Evolutionary conservation across 1,139 yeast species (phyloP).

Genomic region (Geotrichum citri-aurantii): DNA sequence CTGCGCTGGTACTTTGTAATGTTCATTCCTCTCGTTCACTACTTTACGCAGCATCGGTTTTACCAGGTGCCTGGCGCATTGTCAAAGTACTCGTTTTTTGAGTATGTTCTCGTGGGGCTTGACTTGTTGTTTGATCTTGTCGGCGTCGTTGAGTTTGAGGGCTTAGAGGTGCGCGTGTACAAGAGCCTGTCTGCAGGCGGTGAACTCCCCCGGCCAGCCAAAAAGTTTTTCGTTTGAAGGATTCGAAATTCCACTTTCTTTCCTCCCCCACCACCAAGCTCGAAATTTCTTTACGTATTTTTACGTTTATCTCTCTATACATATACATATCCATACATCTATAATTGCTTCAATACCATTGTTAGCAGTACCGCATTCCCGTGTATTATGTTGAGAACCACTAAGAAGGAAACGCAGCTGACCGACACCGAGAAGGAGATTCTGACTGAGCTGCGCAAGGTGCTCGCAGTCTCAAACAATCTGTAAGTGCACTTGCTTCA

Average conservation of each 20-base stretch:
- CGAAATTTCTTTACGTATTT: too few species aligned
- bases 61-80: slow-evolving; percentile 72
- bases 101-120: slow-evolving; percentile 66
- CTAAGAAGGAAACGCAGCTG: background rate
- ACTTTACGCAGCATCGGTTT: slow-evolving; percentile 75
- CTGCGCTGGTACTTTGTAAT: slow-evolving; percentile 51
- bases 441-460: background rate
- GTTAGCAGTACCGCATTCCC: background rate
- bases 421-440: slow-evolving; percentile 4
- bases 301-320: too few species aligned
- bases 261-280: background rate
- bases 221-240: background rate
- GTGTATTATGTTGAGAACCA: slow-evolving; percentile 1
- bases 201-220: background rate
- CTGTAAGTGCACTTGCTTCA: slow-evolving; percentile 6
- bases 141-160: slow-evolving; percentile 13
- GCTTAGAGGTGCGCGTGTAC: slow-evolving; percentile 12
- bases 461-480: slow-evolving; percentile 1
- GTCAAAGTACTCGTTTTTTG: slow-evolving; percentile 74
- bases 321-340: background rate
- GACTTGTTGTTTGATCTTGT: slow-evolving; percentile 62
- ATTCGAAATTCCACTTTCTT: background rate
- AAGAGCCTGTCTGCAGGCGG: background rate
- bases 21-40: slow-evolving; percentile 65
- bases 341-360: background rate